Evolutionary conservation across 306 rosid species (phyloP).

Genomic region (Glycine tomentella): DNA sequence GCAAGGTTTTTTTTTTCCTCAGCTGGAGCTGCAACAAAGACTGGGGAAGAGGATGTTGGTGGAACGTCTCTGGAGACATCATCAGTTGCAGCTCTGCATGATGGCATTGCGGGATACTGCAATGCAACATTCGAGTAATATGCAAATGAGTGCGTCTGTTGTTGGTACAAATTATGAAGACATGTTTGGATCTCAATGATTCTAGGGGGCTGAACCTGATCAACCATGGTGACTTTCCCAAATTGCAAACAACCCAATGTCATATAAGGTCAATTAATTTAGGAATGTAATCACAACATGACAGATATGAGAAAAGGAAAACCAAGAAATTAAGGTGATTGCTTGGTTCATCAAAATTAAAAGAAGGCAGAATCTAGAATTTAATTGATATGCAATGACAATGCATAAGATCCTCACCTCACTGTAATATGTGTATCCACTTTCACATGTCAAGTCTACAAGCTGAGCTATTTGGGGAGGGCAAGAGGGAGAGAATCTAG

Average conservation of each 20-base stretch:
- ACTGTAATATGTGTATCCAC: no score
- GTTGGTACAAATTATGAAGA: conserved; percentile 32
- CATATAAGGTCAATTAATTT: no score
- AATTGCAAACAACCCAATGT: conserved; percentile 13
- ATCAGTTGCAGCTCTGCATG: conserved; percentile 48
- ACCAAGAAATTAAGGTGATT: not conserved
- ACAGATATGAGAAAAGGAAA: not conserved
- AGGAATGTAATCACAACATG: no score
- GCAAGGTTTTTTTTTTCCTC: conserved; percentile 67
- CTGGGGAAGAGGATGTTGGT: conserved; percentile 49
- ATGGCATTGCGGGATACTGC: conserved; percentile 56
- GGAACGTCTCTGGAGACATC: no score
- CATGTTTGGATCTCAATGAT: conserved; percentile 23
- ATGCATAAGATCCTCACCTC: no score
- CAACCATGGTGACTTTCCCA: conserved; percentile 50
- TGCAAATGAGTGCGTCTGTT: conserved; percentile 36
- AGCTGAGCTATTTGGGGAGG: no score
- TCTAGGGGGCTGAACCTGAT: conserved; percentile 50
- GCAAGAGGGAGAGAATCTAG: no score
- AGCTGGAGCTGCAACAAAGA: conserved; percentile 74
- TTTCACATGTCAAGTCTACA: no score
- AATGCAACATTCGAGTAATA: conserved; percentile 72
- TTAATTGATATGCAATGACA: no score
- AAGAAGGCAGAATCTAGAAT: no score
- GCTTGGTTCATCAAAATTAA: no score